Base-by-base conservation (phyloP, 2,329 filamentous ascomycete species). In the Penicillium sclerotigenum region DNA sequence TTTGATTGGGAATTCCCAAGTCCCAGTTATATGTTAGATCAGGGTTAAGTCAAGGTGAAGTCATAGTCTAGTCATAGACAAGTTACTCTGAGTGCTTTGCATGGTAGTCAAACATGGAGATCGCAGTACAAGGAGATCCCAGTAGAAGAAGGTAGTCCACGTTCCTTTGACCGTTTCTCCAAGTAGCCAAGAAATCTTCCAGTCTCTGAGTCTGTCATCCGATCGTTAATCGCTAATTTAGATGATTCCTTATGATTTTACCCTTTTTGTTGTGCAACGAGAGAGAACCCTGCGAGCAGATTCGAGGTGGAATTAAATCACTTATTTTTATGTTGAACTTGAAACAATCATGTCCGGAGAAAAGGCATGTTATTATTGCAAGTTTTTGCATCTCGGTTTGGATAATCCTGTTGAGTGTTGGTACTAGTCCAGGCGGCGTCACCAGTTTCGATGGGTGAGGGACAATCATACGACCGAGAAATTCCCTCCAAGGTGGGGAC, bases 281-380 rank as follows among this genome's bases (percentile, higher is more conserved):
- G 13, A 31, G 9, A 24, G 38, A 11, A 22, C 22, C 29, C 18
- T 51, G 20, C 20, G 16, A 13, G 14, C 24, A 33, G 16, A 14
- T 43, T 51, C 18, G 26, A 18, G 18, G 28, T 26, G 20, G 10
- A 11, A 31, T 50, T 9, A 2, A 16, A 24, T 22, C 18, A 22
- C 13, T 22, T 20, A 7, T 4, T 16, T 33, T n/a, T 5, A 10
- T 26, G 20, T 24, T 24, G 28, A 8, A 4, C 18, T 13, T 9
- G 1, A 18, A 18, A 18, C 0, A 5, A 18, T 18, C 0, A 33
- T 22, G 16, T 14, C 5, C 7, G 14, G 3, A 28, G 0, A 10
- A n/a, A 2, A 11, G 3, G 3, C 26, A 2, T 7, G 8, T 5
- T 4, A 5, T 31, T 16, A 1, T 11, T 10, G 11, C 29, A 11